Evolutionary conservation across 305 asterid species (phyloP).

Genomic region (Withania somnifera): DNA sequence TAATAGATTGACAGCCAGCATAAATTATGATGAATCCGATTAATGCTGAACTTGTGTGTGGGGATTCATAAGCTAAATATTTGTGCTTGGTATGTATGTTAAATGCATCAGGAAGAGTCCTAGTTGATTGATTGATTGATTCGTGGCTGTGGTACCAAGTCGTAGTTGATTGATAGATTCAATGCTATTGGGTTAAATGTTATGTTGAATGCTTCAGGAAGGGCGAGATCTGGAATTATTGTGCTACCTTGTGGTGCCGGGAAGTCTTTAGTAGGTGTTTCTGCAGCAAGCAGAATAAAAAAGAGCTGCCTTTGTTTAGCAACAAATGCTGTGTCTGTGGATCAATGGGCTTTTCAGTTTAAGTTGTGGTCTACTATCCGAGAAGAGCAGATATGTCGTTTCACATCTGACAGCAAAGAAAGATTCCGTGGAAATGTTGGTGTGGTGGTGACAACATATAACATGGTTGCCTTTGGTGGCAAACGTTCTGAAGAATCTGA

Average conservation of each 20-base stretch:
- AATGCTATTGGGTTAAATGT: not conserved
- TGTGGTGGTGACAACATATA: slow-evolving; percentile 94
- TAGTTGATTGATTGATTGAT: not conserved
- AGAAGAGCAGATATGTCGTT: slow-evolving; percentile 90
- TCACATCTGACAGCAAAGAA: slow-evolving; percentile 95
- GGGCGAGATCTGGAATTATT: slow-evolving; percentile 96
- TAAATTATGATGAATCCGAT: not conserved
- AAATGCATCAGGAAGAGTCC: not conserved
- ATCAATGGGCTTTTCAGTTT: slow-evolving; percentile 98
- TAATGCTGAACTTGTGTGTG: not conserved
- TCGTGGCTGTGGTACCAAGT: not conserved
- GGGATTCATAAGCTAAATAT: not conserved
- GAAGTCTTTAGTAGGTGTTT: slow-evolving; percentile 95
- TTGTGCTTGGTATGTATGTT: not conserved
- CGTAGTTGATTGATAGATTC: not conserved
- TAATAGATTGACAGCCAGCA: not conserved
- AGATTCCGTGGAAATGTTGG: slow-evolving; percentile 97
- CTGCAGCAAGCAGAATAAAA: slow-evolving; percentile 89
- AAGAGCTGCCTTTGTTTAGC: slow-evolving; percentile 99
- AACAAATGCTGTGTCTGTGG: slow-evolving; percentile 97
- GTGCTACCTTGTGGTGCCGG: slow-evolving; percentile 99
- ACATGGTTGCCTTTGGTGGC: slow-evolving; percentile 98
- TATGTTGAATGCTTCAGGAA: slow-evolving; percentile 39
- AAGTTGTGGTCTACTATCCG: slow-evolving; percentile 92
- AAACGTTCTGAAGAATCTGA: slow-evolving; percentile 99